Percentiles rank a stretch among this genome's conserved stretches.
These are phyloP conservation scores for Linderina pennispora DNA, from an alignment of 192 early-diverging fungal species.

Conservation along the genomic window DNA sequence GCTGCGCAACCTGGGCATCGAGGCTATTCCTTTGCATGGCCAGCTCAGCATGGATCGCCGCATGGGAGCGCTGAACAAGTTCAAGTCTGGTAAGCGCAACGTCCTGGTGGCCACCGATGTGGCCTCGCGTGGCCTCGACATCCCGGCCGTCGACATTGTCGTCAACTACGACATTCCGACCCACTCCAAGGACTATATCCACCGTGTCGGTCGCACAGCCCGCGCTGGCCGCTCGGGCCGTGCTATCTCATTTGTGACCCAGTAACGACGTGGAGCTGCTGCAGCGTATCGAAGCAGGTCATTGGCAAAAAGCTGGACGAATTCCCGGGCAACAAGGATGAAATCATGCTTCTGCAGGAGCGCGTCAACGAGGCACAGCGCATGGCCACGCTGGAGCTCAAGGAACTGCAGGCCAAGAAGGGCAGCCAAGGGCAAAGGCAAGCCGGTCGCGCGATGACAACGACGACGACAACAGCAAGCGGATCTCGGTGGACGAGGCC, in stretches of 20 bases:
- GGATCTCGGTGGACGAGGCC: constrained; percentile 41
- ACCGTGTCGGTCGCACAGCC: constrained; percentile 81
- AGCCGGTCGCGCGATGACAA: too few species aligned
- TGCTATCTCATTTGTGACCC: constrained; percentile 75
- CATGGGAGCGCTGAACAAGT: constrained; percentile 87
- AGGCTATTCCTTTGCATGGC: constrained; percentile 90
- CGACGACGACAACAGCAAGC: constrained; percentile 42
- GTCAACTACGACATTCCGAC: constrained; percentile 95
- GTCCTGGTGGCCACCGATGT: constrained; percentile 96
- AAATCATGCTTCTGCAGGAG: constrained; percentile 87
- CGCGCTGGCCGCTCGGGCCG: constrained; percentile 77
- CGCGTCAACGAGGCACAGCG: constrained; percentile 87
- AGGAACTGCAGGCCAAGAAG: constrained; percentile 52
- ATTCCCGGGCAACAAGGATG: constrained; percentile 78
- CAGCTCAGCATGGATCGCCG: constrained; percentile 91
- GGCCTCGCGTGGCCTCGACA: constrained; percentile 89
- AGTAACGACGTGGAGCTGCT: constrained; percentile 94
- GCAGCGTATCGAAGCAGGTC: constrained; percentile 89
- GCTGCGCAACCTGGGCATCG: constrained; percentile 90
- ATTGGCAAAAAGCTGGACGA: constrained; percentile 80
- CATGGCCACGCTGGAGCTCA: constrained; percentile 80
- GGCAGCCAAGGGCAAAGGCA: constrained; percentile 29
- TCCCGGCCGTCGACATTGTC: constrained; percentile 91
- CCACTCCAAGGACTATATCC: constrained; percentile 84
- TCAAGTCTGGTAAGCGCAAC: constrained; percentile 82